Conservation (phyloP, 2,329 filamentous ascomycete genomes). For the Aspergillus sp. region DNA sequence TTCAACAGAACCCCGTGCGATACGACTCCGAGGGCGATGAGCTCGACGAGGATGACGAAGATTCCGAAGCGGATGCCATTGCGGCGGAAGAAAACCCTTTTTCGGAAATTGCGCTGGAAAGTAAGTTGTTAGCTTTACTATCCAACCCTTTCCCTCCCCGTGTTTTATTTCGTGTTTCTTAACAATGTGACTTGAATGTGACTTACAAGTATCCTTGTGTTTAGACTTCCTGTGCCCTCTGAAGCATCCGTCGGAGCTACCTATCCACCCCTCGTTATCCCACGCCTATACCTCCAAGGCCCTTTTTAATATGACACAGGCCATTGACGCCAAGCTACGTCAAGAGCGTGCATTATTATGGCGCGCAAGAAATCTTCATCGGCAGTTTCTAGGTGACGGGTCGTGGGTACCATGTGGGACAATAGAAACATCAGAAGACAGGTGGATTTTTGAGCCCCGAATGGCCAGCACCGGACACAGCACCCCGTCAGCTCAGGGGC, state of each 20-base stretch:
- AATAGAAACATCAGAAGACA: conserved; percentile 53
- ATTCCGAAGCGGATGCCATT: conserved; percentile 57
- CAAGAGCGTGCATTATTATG: conserved; percentile 57
- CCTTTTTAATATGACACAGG: conserved; percentile 56
- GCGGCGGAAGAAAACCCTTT: conserved; percentile 64
- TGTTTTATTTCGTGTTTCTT: background rate
- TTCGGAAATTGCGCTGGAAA: conserved; percentile 56
- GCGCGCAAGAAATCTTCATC: conserved; percentile 58
- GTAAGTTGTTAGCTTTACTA: conserved; percentile 37
- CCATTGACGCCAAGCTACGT: conserved; percentile 57
- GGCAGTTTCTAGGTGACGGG: conserved; percentile 60
- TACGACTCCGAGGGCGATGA: conserved; percentile 66
- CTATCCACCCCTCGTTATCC: conserved; percentile 59
- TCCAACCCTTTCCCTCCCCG: background rate
- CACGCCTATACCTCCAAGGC: conserved; percentile 59
- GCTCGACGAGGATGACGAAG: conserved; percentile 57
- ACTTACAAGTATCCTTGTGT: background rate
- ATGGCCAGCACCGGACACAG: conserved; percentile 17
- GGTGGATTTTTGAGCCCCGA: conserved; percentile 46
- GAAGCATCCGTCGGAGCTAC: conserved; percentile 60
- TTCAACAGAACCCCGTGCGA: conserved; percentile 58
- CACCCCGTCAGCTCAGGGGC: conserved; percentile 16
- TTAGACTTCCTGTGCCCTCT: conserved; percentile 61
- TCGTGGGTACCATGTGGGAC: conserved; percentile 58
- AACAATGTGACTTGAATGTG: background rate